Evolutionary conservation across 2,329 filamentous ascomycete genomes (phyloP).

Genomic region (Metarhizium rileyi): DNA sequence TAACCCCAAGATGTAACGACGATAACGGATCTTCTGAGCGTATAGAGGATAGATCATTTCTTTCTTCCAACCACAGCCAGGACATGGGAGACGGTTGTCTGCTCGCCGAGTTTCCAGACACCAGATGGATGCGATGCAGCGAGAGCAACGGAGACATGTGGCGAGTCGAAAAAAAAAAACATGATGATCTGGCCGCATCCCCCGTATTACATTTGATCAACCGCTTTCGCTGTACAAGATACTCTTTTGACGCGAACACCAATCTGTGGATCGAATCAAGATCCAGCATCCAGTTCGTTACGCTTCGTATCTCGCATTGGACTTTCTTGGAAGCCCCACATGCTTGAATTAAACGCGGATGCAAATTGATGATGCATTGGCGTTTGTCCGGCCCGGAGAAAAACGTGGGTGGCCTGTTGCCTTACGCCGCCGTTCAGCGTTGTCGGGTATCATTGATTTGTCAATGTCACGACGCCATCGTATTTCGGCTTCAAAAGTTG

Average conservation of each 20-base stretch:
- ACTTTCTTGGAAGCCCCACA: background rate
- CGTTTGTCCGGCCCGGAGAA: background rate
- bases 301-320: conserved; percentile 11
- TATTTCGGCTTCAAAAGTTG: background rate
- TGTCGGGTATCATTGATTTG: background rate
- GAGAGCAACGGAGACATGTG: background rate
- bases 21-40: background rate
- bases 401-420: background rate
- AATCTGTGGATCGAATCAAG: too few relatives aligned
- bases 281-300: too few relatives aligned
- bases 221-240: background rate
- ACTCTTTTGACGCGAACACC: too few relatives aligned
- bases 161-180: background rate
- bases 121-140: background rate
- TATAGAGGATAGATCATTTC: background rate
- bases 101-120: background rate
- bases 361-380: background rate
- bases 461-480: background rate
- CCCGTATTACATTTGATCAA: background rate
- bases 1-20: conserved; percentile 18
- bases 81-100: background rate
- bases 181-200: background rate
- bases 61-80: background rate
- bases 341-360: background rate
- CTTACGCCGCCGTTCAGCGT: background rate